Evolutionary conservation across 148 eudicot species (phyloP).

Genomic region (Cornus suecica): DNA sequence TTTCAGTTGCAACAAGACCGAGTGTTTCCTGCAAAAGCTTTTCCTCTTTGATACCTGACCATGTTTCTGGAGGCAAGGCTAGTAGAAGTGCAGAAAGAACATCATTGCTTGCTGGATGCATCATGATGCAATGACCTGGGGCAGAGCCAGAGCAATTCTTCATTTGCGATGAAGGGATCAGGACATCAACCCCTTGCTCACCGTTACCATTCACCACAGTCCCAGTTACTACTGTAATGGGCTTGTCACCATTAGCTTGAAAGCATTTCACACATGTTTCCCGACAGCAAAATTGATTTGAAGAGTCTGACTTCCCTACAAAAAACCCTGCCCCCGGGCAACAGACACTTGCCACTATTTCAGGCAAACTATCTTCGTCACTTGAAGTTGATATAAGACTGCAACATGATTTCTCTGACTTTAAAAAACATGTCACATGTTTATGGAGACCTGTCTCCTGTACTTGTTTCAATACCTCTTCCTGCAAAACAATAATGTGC

Average conservation of each 20-base stretch:
- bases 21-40: slow-evolving; percentile 48
- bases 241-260: slow-evolving; percentile 51
- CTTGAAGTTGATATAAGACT: slow-evolving; percentile 23
- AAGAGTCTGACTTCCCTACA: slow-evolving; percentile 43
- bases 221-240: slow-evolving; percentile 57
- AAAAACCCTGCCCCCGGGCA: slow-evolving; percentile 71
- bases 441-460: slow-evolving; percentile 66
- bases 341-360: slow-evolving; percentile 60
- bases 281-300: slow-evolving; percentile 49
- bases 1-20: slow-evolving; percentile 47
- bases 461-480: slow-evolving; percentile 83
- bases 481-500: slow-evolving; percentile 42
- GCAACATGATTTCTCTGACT: slow-evolving; percentile 39
- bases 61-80: slow-evolving; percentile 82
- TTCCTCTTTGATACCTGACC: slow-evolving; percentile 63
- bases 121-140: slow-evolving; percentile 28
- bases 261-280: slow-evolving; percentile 52
- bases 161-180: slow-evolving; percentile 60
- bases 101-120: slow-evolving; percentile 69
- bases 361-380: slow-evolving; percentile 43
- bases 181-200: slow-evolving; percentile 63
- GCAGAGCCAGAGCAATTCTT: slow-evolving; percentile 31
- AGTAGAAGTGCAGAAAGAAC: slow-evolving; percentile 72
- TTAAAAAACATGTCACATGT: slow-evolving; percentile 50
- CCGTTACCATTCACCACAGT: slow-evolving; percentile 44